These are phyloP conservation scores for Sporothrix euskadiensis DNA, from an alignment of 2,329 filamentous ascomycete genomes.

Conservation along the genomic window DNA sequence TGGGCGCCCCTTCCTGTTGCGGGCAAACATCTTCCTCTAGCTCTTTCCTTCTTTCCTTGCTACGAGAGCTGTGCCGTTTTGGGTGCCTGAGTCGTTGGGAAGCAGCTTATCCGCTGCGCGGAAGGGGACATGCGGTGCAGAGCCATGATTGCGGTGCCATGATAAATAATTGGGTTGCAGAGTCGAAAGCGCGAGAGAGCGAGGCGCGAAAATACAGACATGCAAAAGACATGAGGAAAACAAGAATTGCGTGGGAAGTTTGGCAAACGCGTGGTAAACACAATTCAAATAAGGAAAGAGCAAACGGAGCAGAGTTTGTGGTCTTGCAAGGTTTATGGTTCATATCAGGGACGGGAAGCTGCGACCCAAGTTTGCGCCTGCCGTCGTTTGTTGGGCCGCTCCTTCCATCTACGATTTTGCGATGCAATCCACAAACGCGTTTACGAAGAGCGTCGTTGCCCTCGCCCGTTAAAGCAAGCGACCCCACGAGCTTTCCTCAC, in stretches of 20 bases:
- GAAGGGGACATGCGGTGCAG: neutral
- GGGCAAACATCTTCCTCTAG: conserved; percentile 26
- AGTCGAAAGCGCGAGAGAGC: neutral
- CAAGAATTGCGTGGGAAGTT: too few species aligned
- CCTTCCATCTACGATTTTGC: neutral
- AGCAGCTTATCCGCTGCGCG: conserved; percentile 12
- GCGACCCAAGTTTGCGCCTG: neutral
- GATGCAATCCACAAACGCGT: neutral
- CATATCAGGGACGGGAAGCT: neutral
- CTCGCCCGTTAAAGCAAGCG: neutral
- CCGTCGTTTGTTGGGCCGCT: neutral
- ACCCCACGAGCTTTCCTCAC: neutral
- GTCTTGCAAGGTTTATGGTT: too few species aligned
- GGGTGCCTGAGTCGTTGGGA: neutral
- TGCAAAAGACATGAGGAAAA: neutral
- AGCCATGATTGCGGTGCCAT: neutral
- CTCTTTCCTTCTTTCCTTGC: neutral
- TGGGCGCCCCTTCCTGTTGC: conserved; percentile 10
- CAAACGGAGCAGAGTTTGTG: neutral
- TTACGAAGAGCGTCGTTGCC: neutral
- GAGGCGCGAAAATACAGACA: neutral
- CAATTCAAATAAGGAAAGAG: neutral
- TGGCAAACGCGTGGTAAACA: neutral
- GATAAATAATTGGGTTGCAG: neutral
- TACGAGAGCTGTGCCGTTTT: neutral